Conservation (phyloP, 495 filamentous ascomycete genomes). For the Neurospora sp. region DNA sequence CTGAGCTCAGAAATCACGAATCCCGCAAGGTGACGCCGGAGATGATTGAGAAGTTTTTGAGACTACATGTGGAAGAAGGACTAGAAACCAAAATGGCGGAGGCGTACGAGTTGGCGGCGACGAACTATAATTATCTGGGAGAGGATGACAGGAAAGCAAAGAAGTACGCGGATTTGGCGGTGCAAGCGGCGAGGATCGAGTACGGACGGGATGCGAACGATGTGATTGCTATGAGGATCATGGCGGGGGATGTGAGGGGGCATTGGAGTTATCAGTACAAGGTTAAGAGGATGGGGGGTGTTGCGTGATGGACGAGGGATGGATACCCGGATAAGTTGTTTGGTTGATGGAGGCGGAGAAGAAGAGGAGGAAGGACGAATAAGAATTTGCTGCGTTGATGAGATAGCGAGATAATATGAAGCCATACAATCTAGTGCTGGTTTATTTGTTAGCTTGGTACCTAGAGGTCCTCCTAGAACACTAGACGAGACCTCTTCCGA, state of each 20-base stretch:
- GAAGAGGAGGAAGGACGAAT: neutral
- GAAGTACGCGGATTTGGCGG: constrained; percentile 19
- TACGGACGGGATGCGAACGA: constrained; percentile 13
- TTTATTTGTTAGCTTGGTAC: too few relatives aligned
- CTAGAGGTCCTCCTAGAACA: too few relatives aligned
- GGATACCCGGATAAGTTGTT: neutral
- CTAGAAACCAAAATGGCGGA: constrained; percentile 20
- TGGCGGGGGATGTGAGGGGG: constrained; percentile 13
- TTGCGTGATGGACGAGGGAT: constrained; percentile 12
- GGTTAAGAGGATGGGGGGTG: constrained; percentile 14
- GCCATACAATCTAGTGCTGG: too few relatives aligned
- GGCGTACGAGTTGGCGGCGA: constrained; percentile 26
- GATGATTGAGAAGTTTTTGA: constrained; percentile 22
- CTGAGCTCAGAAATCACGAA: constrained; percentile 8
- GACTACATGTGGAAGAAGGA: constrained; percentile 19
- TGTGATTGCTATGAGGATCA: constrained; percentile 14
- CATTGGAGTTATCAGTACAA: constrained; percentile 15
- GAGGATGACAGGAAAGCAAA: constrained; percentile 10
- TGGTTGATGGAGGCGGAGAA: neutral
- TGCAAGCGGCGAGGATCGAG: constrained; percentile 23
- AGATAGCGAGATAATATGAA: too few relatives aligned
- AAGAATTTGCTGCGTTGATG: too few relatives aligned
- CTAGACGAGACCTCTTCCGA: too few relatives aligned
- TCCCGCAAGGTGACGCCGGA: constrained; percentile 9
- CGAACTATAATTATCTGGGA: constrained; percentile 30